A percentile compares a stretch with the other conserved stretches of the same genome.
Evolutionary conservation across 495 filamentous ascomycete genomes (phyloP).

Genomic region (Glarea lozoyensis): DNA sequence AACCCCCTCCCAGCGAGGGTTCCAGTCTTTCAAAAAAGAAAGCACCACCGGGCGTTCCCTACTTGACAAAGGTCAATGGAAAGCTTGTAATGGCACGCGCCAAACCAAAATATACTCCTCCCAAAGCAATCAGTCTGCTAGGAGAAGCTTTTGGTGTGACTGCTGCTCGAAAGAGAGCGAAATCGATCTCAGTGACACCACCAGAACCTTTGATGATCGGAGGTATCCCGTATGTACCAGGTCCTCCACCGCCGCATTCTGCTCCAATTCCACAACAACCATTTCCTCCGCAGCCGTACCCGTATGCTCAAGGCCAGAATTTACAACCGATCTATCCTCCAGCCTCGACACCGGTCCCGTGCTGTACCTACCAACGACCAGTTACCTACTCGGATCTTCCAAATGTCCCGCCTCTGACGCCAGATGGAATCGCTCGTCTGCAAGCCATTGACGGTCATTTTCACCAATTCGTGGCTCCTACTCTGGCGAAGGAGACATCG

Average conservation of each 20-base stretch:
- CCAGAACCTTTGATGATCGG: slow-evolving; percentile 6
- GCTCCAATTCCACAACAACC: slow-evolving; percentile 11
- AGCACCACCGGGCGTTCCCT: slow-evolving; percentile 14
- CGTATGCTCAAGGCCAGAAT: not conserved
- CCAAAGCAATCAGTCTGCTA: slow-evolving; percentile 8
- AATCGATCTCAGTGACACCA: slow-evolving; percentile 9
- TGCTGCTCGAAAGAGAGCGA: slow-evolving; percentile 3
- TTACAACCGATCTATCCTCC: not conserved
- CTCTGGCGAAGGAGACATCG: not conserved
- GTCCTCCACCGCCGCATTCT: slow-evolving; percentile 3
- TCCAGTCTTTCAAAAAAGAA: too few relatives aligned
- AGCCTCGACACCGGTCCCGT: not conserved
- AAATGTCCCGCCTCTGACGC: too few relatives aligned
- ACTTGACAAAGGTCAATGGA: slow-evolving; percentile 22
- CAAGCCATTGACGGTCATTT: slow-evolving; percentile 10
- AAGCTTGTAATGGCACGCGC: slow-evolving; percentile 20
- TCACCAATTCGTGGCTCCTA: not conserved
- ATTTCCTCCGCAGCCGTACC: not conserved
- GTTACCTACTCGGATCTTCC: slow-evolving; percentile 9
- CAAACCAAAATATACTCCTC: slow-evolving; percentile 6
- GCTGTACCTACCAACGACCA: not conserved
- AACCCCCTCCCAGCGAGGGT: not conserved
- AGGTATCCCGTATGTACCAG: slow-evolving; percentile 11
- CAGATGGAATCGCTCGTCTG: too few relatives aligned
- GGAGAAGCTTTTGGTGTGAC: slow-evolving; percentile 14